Conservation (phyloP, 1,284 basidiomycete genomes). For the Xanthoconium separans region DNA sequence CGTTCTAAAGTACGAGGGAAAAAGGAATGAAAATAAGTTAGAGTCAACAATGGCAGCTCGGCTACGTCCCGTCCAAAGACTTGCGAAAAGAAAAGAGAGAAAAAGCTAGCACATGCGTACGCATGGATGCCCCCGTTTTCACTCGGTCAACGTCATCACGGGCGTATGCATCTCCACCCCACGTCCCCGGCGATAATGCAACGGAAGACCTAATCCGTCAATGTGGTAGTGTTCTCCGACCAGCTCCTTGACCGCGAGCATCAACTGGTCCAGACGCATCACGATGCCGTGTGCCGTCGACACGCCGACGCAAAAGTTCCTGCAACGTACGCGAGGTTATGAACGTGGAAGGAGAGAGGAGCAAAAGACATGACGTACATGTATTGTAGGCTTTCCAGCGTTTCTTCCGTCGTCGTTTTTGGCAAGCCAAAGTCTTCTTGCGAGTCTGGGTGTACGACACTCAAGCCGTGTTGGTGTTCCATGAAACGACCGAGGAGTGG, state of each 20-base stretch:
- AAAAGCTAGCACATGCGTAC: too few relatives aligned
- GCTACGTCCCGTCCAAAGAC: too few relatives aligned
- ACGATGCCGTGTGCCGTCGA: constrained; percentile 68
- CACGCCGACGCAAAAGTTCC: constrained; percentile 75
- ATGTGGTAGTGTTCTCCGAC: constrained; percentile 83
- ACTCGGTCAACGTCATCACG: too few relatives aligned
- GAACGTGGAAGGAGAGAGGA: not conserved
- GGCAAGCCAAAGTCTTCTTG: constrained; percentile 73
- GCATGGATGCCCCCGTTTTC: too few relatives aligned
- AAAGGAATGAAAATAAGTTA: too few relatives aligned
- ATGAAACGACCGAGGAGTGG: constrained; percentile 79
- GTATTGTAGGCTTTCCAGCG: constrained; percentile 69
- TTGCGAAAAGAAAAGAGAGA: too few relatives aligned
- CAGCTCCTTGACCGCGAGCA: constrained; percentile 64
- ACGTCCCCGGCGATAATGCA: constrained; percentile 12
- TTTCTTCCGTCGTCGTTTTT: constrained; percentile 59
- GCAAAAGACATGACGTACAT: constrained; percentile 41
- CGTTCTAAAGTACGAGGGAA: too few relatives aligned
- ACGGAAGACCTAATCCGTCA: constrained; percentile 54
- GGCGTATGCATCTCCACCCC: constrained; percentile 9
- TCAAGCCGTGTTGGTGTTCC: constrained; percentile 55
- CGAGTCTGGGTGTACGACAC: constrained; percentile 60
- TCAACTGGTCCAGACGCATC: constrained; percentile 42
- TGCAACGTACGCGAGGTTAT: constrained; percentile 22
- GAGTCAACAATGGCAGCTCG: too few relatives aligned